Evolutionary conservation across 2,329 filamentous ascomycete genomes (phyloP), one percentile per base, ranked within the genome.

Genomic region (Cercospora beticola): DNA sequence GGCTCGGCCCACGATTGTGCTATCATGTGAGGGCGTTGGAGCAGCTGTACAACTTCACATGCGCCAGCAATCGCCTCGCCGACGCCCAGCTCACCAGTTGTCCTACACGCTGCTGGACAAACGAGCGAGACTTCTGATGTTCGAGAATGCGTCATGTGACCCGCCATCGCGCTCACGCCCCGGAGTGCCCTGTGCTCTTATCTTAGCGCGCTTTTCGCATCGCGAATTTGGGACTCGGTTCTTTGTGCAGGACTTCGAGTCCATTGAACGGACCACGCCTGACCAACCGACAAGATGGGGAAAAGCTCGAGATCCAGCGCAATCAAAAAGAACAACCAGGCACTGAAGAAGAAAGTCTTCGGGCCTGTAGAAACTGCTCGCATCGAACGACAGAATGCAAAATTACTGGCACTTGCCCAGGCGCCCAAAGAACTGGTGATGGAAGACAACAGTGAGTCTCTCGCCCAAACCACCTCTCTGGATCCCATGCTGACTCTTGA

Each of bases 281-380:
- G 46, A 67, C 54, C 63, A 68, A 65, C 71, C 54, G 26, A 62
- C 68, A 86, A 66, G 75, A 98, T 97, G 94, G 94, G 94, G 26
- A 97, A 97, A 80, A 91, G 92, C 78, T 85, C 91, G 70, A 87
- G 94, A 79, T 88, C 94, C 73, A 96, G 90, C 79, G 85, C 87
- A 73, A 88, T 86, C 76, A 97, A 97, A 84, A 86, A 86, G 76
- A 97, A 97, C 84, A 93, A 93, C 83, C 86, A 87, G 74, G 90
- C 88, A 75, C 86, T 97, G 72, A 94, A 94, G 80, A 85, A 87
- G 73, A 89, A 88, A 72, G 90, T 97, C 73, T 97, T 97, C 81
- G 92, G 90, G 1, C 94, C 94, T 16, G 89, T 89, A 65, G 92
- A 94, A 79, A 83, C 86, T 75, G 93, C 91, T 57, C 88, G 94